Evolutionary conservation across 352 stramenopile species (phyloP).

Genomic region (Pseudoperonospora humuli): DNA sequence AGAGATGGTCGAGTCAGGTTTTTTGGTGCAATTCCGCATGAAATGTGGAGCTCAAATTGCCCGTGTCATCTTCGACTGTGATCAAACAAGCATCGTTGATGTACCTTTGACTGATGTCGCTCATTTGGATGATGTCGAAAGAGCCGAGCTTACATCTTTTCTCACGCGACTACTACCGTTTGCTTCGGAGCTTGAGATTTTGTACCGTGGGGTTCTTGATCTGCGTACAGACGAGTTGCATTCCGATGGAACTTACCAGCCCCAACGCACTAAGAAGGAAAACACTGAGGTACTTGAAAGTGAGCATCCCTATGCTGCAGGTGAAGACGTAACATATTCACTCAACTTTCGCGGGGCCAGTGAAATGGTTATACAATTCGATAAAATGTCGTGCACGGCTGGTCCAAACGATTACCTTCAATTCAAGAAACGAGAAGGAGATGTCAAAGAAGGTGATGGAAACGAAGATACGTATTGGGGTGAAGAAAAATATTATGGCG

Average conservation of each 20-base stretch:
- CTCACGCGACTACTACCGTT: slow-evolving; percentile 26
- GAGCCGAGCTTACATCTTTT: slow-evolving; percentile 38
- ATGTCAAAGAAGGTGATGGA: slow-evolving; percentile 7
- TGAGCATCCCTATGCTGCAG: slow-evolving; percentile 59
- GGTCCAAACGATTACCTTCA: slow-evolving; percentile 73
- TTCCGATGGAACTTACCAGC: slow-evolving; percentile 22
- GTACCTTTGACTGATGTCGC: slow-evolving; percentile 46
- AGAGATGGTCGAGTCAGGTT: slow-evolving; percentile 63
- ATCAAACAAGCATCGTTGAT: slow-evolving; percentile 40
- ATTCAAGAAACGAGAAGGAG: slow-evolving; percentile 48
- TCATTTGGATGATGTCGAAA: slow-evolving; percentile 34
- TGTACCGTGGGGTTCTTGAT: slow-evolving; percentile 25
- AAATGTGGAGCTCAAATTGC: slow-evolving; percentile 34
- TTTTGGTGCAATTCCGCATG: slow-evolving; percentile 43
- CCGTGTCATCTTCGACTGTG: slow-evolving; percentile 62
- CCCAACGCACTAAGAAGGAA: slow-evolving; percentile 52
- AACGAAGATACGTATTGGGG: slow-evolving; percentile 42
- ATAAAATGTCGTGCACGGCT: slow-evolving; percentile 60
- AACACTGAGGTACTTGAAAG: slow-evolving; percentile 72
- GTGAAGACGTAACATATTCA: slow-evolving; percentile 53
- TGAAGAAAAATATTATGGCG: slow-evolving; percentile 65
- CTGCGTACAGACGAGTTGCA: slow-evolving; percentile 5
- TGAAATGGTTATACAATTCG: slow-evolving; percentile 78
- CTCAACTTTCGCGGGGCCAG: slow-evolving; percentile 56
- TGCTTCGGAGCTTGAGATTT: slow-evolving; percentile 16